Percentiles rank a stretch among this genome's conserved stretches.
Conservation (phyloP, 495 filamentous ascomycete species). For the Hamigera avellanea region DNA sequence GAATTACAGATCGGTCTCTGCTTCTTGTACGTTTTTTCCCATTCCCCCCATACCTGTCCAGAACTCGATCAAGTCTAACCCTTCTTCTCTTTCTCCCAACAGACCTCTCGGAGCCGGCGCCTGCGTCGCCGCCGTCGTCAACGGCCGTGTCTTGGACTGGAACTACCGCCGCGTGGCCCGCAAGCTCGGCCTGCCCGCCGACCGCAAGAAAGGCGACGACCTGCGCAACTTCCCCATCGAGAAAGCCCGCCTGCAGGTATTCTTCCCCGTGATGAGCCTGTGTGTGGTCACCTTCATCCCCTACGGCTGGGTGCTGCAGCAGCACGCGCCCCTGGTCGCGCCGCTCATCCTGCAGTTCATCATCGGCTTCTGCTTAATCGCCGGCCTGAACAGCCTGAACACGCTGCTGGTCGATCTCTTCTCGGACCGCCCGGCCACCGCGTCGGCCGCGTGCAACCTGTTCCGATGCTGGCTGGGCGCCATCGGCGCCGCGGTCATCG, state of each 20-base stretch:
- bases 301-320: slow-evolving; percentile 48
- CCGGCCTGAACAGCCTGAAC: slow-evolving; percentile 28
- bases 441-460: slow-evolving; percentile 57
- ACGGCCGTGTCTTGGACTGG: slow-evolving; percentile 44
- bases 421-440: slow-evolving; percentile 41
- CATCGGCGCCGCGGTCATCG: slow-evolving; percentile 44
- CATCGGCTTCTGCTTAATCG: slow-evolving; percentile 40
- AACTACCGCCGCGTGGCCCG: slow-evolving; percentile 44
- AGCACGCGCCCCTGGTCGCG: slow-evolving; percentile 30
- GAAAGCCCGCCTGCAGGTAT: slow-evolving; percentile 37
- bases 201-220: slow-evolving; percentile 36
- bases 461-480: slow-evolving; percentile 54
- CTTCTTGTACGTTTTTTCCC: slow-evolving; percentile 16
- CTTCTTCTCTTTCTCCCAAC: slow-evolving; percentile 7
- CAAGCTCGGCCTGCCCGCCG: slow-evolving; percentile 32
- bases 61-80: background rate
- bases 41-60: slow-evolving; percentile 14
- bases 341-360: slow-evolving; percentile 46
- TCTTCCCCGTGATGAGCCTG: slow-evolving; percentile 32
- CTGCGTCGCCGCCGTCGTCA: slow-evolving; percentile 40
- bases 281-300: slow-evolving; percentile 30
- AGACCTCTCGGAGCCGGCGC: slow-evolving; percentile 45
- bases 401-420: slow-evolving; percentile 51
- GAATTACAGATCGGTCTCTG: slow-evolving; percentile 55
- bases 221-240: slow-evolving; percentile 49